A percentile compares a stretch with the other conserved stretches of the same genome.
Evolutionary conservation across 495 filamentous ascomycete genomes (phyloP).

Genomic region (Viridothelium virens): DNA sequence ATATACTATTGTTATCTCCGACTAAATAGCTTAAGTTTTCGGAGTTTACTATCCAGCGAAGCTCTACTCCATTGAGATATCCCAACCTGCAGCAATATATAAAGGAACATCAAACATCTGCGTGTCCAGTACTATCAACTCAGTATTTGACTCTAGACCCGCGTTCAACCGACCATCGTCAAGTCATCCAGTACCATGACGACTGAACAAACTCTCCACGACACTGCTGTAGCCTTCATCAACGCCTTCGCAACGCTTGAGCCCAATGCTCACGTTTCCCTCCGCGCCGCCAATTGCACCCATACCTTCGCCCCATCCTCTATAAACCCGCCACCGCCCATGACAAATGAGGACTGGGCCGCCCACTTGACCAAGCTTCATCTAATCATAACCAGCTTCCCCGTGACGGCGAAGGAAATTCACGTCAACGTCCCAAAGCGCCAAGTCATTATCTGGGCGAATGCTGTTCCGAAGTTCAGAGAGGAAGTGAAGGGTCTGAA

Average conservation of each 20-base stretch:
- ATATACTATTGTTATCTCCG: neutral
- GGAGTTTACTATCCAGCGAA: neutral
- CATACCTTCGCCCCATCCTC: conserved; percentile 19
- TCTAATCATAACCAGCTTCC: conserved; percentile 13
- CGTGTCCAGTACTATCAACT: neutral
- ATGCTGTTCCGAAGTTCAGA: conserved; percentile 14
- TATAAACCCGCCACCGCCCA: conserved; percentile 13
- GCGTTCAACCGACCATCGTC: neutral
- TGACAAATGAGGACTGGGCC: conserved; percentile 13
- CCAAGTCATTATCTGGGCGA: conserved; percentile 19
- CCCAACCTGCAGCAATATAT: neutral
- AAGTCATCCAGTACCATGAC: neutral
- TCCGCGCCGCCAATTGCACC: conserved; percentile 12
- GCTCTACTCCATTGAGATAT: neutral
- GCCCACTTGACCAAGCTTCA: conserved; percentile 11
- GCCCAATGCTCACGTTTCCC: conserved; percentile 4
- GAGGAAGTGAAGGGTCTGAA: conserved; percentile 13
- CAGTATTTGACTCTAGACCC: neutral
- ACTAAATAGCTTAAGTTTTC: neutral
- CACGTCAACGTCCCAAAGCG: conserved; percentile 14
- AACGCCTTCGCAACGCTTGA: conserved; percentile 13
- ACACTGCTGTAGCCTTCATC: conserved; percentile 12
- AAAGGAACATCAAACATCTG: neutral
- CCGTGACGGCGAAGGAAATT: conserved; percentile 19
- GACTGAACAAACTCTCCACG: conserved; percentile 9